These are phyloP conservation scores for Drosera capensis DNA, from an alignment of 148 eudicot species.

Conservation along the genomic window DNA sequence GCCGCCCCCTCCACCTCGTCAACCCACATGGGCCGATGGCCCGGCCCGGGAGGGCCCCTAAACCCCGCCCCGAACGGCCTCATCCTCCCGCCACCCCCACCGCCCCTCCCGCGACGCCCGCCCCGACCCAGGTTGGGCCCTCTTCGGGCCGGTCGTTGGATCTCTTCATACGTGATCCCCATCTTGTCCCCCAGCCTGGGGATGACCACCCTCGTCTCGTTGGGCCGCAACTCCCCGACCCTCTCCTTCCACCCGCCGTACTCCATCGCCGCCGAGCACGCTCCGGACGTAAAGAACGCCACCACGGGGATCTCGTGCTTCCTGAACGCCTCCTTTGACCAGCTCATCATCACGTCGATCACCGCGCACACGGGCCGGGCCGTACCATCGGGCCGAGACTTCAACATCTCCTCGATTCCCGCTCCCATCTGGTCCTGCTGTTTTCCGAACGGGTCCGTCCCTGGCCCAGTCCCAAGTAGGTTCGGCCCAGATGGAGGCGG, in stretches of 20 bases:
- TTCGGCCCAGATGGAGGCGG: slow-evolving; percentile 15
- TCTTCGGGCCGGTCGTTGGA: slow-evolving; percentile 6
- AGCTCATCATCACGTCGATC: slow-evolving; percentile 57
- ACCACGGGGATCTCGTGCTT: slow-evolving; percentile 22
- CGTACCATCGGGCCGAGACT: slow-evolving; percentile 5
- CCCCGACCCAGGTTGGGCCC: too few species aligned
- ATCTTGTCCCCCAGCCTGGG: slow-evolving; percentile 42
- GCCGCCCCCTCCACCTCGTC: slow-evolving; percentile 32
- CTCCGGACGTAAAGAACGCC: slow-evolving; percentile 49
- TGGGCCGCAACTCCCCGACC: slow-evolving; percentile 25
- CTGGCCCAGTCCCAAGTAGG: too few species aligned
- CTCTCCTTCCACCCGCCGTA: slow-evolving; percentile 27
- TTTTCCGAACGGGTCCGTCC: slow-evolving; percentile 8
- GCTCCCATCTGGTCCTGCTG: slow-evolving; percentile 16
- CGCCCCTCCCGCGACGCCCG: too few species aligned
- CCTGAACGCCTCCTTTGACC: slow-evolving; percentile 31
- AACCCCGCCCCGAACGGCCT: slow-evolving; percentile 5
- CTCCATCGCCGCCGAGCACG: slow-evolving; percentile 42
- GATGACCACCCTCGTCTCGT: slow-evolving; percentile 21
- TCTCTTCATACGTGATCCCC: slow-evolving; percentile 33
- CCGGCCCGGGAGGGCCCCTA: slow-evolving; percentile 17
- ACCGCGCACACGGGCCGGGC: slow-evolving; percentile 31
- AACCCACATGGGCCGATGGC: slow-evolving; percentile 29
- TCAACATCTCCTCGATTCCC: slow-evolving; percentile 22
- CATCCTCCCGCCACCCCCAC: slow-evolving; percentile 8